Percentiles rank a stretch among this genome's conserved stretches.
Evolutionary conservation across 2,329 filamentous ascomycete species (phyloP).

Genomic region (Dactylonectria estremocensis): DNA sequence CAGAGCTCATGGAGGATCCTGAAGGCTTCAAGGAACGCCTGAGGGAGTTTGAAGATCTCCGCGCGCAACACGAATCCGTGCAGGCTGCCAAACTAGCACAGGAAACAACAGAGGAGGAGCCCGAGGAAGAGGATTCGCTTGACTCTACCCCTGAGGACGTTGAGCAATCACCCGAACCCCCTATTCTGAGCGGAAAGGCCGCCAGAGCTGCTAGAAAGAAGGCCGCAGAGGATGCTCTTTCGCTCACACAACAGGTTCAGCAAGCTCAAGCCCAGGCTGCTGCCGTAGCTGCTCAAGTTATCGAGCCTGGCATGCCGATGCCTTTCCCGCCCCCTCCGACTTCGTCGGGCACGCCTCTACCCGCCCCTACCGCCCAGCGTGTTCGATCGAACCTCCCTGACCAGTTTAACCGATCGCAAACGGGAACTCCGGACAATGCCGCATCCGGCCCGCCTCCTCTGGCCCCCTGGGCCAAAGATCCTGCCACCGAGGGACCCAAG

Average conservation of each 20-base stretch:
- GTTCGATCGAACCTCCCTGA: conserved; percentile 89
- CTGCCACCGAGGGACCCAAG: conserved; percentile 77
- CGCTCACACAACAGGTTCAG: conserved; percentile 87
- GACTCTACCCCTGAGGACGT: conserved; percentile 29
- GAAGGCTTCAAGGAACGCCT: conserved; percentile 80
- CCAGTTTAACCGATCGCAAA: conserved; percentile 78
- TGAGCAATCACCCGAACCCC: conserved; percentile 34
- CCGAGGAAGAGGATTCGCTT: conserved; percentile 32
- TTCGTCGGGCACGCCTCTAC: conserved; percentile 84
- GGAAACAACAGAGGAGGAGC: conserved; percentile 54
- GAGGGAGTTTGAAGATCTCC: conserved; percentile 85
- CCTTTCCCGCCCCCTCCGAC: conserved; percentile 76
- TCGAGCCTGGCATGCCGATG: conserved; percentile 78
- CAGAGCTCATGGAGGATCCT: conserved; percentile 67
- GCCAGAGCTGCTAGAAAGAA: conserved; percentile 53
- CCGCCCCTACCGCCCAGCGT: conserved; percentile 90
- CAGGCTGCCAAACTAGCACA: conserved; percentile 53
- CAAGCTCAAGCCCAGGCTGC: conserved; percentile 73
- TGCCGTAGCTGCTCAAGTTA: conserved; percentile 60
- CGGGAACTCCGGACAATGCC: conserved; percentile 78
- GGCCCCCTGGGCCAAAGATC: conserved; percentile 96
- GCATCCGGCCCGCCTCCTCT: conserved; percentile 76
- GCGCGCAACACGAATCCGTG: conserved; percentile 78
- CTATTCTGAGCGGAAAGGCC: conserved; percentile 42
- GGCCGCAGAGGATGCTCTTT: conserved; percentile 64